Evolutionary conservation across 768 basidiomycete genomes (phyloP).

Genomic region (Sporobolomyces roseus): DNA sequence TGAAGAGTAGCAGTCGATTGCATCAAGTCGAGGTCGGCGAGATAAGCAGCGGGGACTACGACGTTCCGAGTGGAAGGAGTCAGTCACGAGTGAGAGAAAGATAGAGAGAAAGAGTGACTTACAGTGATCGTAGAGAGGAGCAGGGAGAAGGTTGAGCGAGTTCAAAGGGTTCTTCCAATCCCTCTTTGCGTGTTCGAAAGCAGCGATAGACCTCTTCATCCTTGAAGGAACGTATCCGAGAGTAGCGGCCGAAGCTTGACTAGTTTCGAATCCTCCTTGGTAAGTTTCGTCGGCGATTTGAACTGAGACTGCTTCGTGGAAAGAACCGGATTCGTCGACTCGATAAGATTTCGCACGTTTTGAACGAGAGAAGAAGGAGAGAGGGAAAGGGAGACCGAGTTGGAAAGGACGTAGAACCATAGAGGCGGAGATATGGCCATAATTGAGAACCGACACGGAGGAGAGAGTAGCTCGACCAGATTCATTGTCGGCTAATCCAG

Average conservation of each 20-base stretch:
- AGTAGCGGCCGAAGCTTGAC: constrained; percentile 1
- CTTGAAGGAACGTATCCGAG: background rate
- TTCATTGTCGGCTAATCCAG: constrained; percentile 25
- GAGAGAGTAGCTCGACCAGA: background rate
- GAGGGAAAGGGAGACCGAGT: no score
- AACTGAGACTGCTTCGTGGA: constrained; percentile 22
- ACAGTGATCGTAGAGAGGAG: constrained; percentile 22
- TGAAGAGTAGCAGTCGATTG: background rate
- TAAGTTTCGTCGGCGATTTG: constrained; percentile 9
- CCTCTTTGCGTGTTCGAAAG: background rate
- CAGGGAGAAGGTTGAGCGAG: constrained; percentile 9
- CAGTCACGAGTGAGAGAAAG: background rate
- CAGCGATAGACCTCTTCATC: background rate
- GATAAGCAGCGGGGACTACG: constrained; percentile 22
- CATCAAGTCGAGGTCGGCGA: constrained; percentile 16
- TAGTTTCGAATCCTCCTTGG: background rate
- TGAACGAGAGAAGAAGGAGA: background rate
- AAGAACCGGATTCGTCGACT: constrained; percentile 2
- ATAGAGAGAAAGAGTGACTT: background rate
- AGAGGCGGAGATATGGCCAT: constrained; percentile 15
- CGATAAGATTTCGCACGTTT: constrained; percentile 4
- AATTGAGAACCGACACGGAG: constrained; percentile 15
- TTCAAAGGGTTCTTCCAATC: constrained; percentile 14
- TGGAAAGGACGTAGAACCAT: constrained; percentile 14
- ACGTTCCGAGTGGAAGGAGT: background rate